Conservation (phyloP, 306 rosid species). For the Pterocarpus santalinus region DNA sequence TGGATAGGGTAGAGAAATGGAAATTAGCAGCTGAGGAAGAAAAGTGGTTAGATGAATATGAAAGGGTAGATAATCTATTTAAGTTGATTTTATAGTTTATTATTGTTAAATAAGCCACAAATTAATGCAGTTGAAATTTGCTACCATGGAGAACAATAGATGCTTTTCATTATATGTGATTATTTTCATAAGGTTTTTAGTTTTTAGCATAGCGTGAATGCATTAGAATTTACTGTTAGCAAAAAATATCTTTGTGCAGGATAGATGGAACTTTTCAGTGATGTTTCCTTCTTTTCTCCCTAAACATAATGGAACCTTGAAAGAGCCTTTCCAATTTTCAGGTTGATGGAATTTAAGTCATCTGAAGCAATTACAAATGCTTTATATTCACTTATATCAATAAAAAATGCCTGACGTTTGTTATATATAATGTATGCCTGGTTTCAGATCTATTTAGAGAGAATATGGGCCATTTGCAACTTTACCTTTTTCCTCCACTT, state of each 20-base stretch:
- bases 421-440: conserved; percentile 5
- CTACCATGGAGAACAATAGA: conserved; percentile 5
- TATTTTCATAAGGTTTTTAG: conserved; percentile 7
- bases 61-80: conserved; percentile 67
- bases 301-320: conserved; percentile 6
- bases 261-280: not conserved
- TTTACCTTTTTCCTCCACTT: conserved; percentile 31
- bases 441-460: conserved; percentile 23
- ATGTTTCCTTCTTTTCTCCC: not conserved
- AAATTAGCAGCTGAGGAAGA: conserved; percentile 88
- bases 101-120: conserved; percentile 1
- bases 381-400: conserved; percentile 9
- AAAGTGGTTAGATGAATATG: conserved; percentile 95
- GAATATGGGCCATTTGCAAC: conserved; percentile 11
- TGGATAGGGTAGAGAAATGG: conserved; percentile 93
- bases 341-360: conserved; percentile 32
- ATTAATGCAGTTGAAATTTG: conserved; percentile 20
- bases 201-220: not conserved
- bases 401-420: not conserved
- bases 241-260: conserved; percentile 3
- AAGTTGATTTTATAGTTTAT: conserved; percentile 6
- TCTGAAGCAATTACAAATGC: not conserved
- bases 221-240: conserved; percentile 16
- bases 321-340: conserved; percentile 21
- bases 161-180: conserved; percentile 8